Evolutionary conservation across 257 asterid genomes (phyloP), one percentile per base, ranked within the genome.

Genomic region (Gentiana straminea): DNA sequence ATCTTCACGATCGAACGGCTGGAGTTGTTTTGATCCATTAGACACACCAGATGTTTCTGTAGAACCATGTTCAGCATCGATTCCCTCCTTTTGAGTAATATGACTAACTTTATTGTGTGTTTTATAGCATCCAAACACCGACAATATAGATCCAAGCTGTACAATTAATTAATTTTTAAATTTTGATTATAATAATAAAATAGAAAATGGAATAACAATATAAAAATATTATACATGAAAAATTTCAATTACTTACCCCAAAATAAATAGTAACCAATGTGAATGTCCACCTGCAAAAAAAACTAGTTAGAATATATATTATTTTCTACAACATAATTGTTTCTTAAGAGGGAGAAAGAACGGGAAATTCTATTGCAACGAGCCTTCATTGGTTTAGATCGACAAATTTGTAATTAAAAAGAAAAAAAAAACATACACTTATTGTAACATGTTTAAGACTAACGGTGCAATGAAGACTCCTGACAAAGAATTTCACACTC

Each of bases 111-210:
- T 61, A 13, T 70, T 63, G 47, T 64, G 75, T 57, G 76, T 70
- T 4, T 61, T 66, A 61, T 64, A 72, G 62, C 94, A 91, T 64
- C 98, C 96, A 8, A 69, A 80, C 59, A 81, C 62, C 13, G 98
- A 91, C 35, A 91, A 87, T 71, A 84, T 9, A 48, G 95, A 84
- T 57, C 98, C 98, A 56, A 91, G 84, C 98, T 86, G 48, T 70
- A 77, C 37, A 60, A 56, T 13, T 13, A 9, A 2, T 33, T 48
- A 24, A 24, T 24, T 24, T 24, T 32, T 33, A 48, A 67, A 8
- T 13, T 47, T 44, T n/a, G 33, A 32, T 5, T 35, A 9, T 38
- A 57, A 63, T 48, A 50, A 55, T 15, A 7, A 13, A 38, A 8
- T 3, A 4, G 3, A 48, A 32, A 41, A 39, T 4, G 5, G 8